Evolutionary conservation across 306 rosid species (phyloP), one percentile per base, ranked within the genome.

Genomic region (Ammopiptanthus mongolicus): DNA sequence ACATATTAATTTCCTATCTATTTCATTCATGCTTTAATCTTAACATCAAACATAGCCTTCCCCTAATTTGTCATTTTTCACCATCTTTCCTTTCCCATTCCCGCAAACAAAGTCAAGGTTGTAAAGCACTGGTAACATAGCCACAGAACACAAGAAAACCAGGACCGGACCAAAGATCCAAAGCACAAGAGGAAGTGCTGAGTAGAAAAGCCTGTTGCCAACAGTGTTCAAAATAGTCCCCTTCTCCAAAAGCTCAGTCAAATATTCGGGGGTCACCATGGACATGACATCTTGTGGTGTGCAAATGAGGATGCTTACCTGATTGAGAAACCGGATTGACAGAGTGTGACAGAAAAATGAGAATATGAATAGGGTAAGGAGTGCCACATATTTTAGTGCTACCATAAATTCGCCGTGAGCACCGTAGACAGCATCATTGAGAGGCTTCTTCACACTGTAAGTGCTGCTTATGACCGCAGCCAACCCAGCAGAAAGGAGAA

Each of bases 391-490:
- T 69, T 93, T 93, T 0, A 93, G 82, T 1, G 91, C 91, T 28
- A 93, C 84, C 98, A 91, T 93, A 80, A 93, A 91, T 42, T 93
- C 98, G 2, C 97, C 88, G 60, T 89, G 97, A 3, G 90, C 97
- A 34, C 98, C 98, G 11, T 89, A 93, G 2, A 91, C 84, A 0
- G 91, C 47, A 63, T 91, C 98, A 57, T 87, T 86, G 0, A 93
- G 84, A 0, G 98, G 96, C 68, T 91, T 93, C 79, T 93, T 93
- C 19, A 91, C 85, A 25, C 93, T 93, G 78, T 93, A 93, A 3
- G 98, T 90, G 88, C 98, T 93, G 86, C 98, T 93, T 31, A 93
- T 73, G 0, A 93, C 96, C 0, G 98, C 98, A 1, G 93, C 97
- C 3, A 93, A 84, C 0, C 98, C 98, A 0, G 82, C 82, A 12